Evolutionary conservation across 2,329 filamentous ascomycete genomes (phyloP).

Genomic region (Plectosphaerella plurivora): DNA sequence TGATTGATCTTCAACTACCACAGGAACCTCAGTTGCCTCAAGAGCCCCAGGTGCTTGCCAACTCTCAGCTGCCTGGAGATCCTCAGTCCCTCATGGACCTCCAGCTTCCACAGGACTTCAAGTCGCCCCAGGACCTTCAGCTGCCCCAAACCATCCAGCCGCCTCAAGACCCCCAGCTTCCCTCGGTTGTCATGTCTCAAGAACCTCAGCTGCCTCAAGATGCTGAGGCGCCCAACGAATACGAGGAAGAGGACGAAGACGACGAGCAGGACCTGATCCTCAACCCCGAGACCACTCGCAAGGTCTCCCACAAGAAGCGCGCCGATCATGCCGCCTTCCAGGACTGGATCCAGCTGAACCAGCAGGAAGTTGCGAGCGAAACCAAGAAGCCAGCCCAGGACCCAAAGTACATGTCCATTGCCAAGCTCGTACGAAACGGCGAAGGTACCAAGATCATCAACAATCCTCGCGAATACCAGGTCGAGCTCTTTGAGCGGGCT

Average conservation of each 20-base stretch:
- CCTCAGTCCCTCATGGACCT: too few species aligned
- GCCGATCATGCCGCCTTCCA: constrained; percentile 47
- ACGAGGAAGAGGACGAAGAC: not conserved
- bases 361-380: constrained; percentile 26
- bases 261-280: constrained; percentile 13
- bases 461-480: constrained; percentile 83
- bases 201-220: not conserved
- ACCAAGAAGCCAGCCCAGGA: constrained; percentile 18
- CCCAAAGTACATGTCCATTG: constrained; percentile 22
- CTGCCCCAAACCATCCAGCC: too few species aligned
- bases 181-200: not conserved
- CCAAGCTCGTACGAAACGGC: constrained; percentile 26
- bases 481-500: constrained; percentile 84
- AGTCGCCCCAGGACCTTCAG: too few species aligned
- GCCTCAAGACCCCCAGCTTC: too few species aligned
- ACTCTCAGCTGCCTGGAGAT: too few species aligned
- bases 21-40: too few species aligned
- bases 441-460: constrained; percentile 58
- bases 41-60: too few species aligned
- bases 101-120: too few species aligned
- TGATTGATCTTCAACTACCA: too few species aligned
- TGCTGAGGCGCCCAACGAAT: not conserved
- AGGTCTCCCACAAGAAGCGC: constrained; percentile 41
- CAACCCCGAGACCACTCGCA: constrained; percentile 26
- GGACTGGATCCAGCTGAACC: constrained; percentile 31